Evolutionary conservation across 129 eudicot species (phyloP).

Genomic region (Tanacetum coccineum): DNA sequence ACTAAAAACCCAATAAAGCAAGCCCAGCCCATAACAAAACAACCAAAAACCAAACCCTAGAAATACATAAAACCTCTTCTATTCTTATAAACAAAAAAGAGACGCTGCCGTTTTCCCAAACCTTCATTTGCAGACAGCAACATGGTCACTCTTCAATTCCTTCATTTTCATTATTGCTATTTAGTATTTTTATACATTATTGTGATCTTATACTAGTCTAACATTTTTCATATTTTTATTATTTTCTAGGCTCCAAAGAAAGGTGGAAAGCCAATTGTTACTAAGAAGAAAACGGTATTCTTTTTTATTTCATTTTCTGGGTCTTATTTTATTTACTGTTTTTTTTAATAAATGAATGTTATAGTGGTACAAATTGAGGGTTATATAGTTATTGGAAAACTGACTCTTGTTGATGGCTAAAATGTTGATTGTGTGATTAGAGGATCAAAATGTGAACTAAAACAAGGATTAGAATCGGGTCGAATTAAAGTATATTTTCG

Average conservation of each 20-base stretch:
- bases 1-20: neutral
- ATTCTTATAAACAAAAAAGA: no score
- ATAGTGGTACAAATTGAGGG: no score
- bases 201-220: neutral
- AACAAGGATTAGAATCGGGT: no score
- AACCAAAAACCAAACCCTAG: conserved; percentile 24
- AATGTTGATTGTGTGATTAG: no score
- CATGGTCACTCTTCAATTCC: conserved; percentile 25
- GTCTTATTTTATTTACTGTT: neutral
- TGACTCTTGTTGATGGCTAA: no score
- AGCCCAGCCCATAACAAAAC: neutral
- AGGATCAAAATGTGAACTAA: no score
- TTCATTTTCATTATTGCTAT: neutral
- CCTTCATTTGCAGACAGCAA: conserved; percentile 18
- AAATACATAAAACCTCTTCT: conserved; percentile 17
- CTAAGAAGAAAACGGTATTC: conserved; percentile 66
- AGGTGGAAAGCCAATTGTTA: conserved; percentile 62
- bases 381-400: no score
- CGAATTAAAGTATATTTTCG: no score
- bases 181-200: neutral
- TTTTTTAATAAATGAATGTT: no score
- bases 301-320: neutral
- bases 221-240: neutral
- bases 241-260: conserved; percentile 71
- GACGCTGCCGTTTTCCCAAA: conserved; percentile 30